Percentiles rank a stretch among this genome's conserved stretches.
phyloP scores from a whole-genome alignment of 768 basidiomycete genomes.

The Termitomyces sp. region DNA sequence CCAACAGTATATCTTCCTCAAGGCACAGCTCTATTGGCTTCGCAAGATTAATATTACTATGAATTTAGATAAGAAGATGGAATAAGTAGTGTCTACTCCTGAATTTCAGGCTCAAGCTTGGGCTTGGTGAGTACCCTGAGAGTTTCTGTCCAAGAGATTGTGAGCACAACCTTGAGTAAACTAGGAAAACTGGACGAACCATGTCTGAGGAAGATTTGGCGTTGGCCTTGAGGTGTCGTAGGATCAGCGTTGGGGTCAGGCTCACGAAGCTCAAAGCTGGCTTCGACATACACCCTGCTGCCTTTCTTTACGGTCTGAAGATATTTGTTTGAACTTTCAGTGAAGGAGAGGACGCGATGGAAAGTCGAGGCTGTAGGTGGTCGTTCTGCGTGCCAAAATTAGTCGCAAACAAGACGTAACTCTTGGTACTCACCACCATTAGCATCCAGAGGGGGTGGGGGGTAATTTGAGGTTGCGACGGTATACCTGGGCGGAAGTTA shows the following conservation, averaged over 20 bases:
- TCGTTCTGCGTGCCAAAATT: constrained; percentile 35
- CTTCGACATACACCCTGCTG: constrained; percentile 74
- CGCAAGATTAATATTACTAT: neutral
- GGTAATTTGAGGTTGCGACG: constrained; percentile 66
- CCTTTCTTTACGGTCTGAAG: constrained; percentile 66
- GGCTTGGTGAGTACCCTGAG: constrained; percentile 41
- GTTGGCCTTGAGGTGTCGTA: constrained; percentile 61
- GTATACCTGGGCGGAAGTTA: constrained; percentile 48
- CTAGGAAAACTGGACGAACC: constrained; percentile 35
- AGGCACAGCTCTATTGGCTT: neutral
- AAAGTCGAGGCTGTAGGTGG: constrained; percentile 53
- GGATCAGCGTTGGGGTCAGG: constrained; percentile 63
- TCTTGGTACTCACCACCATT: constrained; percentile 48
- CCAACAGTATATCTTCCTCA: neutral
- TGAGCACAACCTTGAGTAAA: neutral
- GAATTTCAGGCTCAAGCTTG: neutral
- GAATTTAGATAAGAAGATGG: neutral
- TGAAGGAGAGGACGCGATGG: constrained; percentile 75
- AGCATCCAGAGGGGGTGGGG: constrained; percentile 48
- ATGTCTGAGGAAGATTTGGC: constrained; percentile 78
- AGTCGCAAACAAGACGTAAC: neutral
- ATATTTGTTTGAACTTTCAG: constrained; percentile 51
- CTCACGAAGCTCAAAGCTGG: constrained; percentile 70
- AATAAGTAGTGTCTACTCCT: constrained; percentile 2
- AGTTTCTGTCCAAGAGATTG: constrained; percentile 32